Base-by-base conservation (phyloP, 441 rosid species). In the Biscutella laevigata region DNA sequence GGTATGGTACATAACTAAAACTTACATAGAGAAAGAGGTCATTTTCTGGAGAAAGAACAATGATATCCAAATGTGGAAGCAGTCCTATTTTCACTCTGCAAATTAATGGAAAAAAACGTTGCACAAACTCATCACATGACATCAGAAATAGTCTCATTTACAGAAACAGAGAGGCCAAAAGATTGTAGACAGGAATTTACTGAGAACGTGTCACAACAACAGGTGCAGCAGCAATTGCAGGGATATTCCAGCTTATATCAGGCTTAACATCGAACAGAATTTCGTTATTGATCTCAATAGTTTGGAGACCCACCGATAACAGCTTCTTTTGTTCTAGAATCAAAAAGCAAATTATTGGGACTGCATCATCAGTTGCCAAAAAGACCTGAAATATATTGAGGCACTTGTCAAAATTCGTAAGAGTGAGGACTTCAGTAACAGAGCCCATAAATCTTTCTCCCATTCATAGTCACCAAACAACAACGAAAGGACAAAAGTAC, bases 201-300 rank as follows among this genome's bases (percentile, higher is more conserved):
- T 91, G 70, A 53, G 89, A 90, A 45, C 78, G 96, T 50, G 96
- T 86, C 57, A 86, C 95, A 65, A 57, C 59, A 63, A 89, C 90
- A 47, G 96, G 89, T 29, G 82, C 91, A 59, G 99, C 96, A 63
- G 94, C 81, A 72, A 86, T 70, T 41, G 97, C 91, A 42, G 96
- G 73, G 55, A 86, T 75, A 72, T 82, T 83, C 99, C 97, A 84
- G 84, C 95, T 80, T 85, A 81, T 73, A 68, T 86, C 94, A 28
- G 95, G 94, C 71, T 83, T 83, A 57, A 84, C 69, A 60, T 94
- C 94, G 60, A 79, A 82, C 52, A 81, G 59, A 57, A 80, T 70
- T 66, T 86, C 99, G 37, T 76, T 78, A 67, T 80, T 81, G 53
- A 84, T 84, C 74, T 88, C 97, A 75, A 79, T 59, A 58, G 77